Base-by-base conservation (phyloP, 2,329 filamentous ascomycete genomes). In the Penicillium sp. region DNA sequence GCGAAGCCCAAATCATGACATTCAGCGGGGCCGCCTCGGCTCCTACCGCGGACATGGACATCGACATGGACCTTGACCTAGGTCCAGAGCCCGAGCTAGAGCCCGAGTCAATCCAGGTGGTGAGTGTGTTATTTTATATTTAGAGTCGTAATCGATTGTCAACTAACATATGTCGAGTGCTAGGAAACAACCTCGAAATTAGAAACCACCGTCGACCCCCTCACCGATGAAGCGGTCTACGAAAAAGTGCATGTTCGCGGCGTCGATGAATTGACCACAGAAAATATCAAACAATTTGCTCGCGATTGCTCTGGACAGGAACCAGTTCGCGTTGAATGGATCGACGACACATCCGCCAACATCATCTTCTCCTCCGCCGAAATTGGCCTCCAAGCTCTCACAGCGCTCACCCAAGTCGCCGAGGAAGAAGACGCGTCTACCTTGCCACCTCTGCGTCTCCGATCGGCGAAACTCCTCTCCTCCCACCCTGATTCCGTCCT, bases 331-430 rank as follows among this genome's bases (percentile, higher is more conserved):
- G 81, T 97, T 62, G 92, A 97, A 77, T 99, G 94, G 94, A 91
- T 99, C 64, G 91, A 97, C 73, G 94, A 99, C 74, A 87, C 86
- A 7, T 93, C 91, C 0, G 91, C 91, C 61, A 97, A 97, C 71
- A 80, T 97, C 53, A 76, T 96, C 52, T 97, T 94, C 77, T 79
- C 80, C 56, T 81, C 78, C 37, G 70, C 79, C 13, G 78, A 82
- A 45, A 75, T 81, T 13, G 86, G 86, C 2, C 68, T 79, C 6
- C 73, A 80, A 51, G 86, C 85, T 21, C 76, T 89, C 25, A 68
- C 72, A 33, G 77, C 79, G 4, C 77, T 89, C 48, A 76, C 75
- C 4, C 71, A 77, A 56, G 64, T 70, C 19, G 62, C 55, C 43
- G 73, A 72, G 38, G 73, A 74, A 51, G 73, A 75, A 59, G 73